Evolutionary conservation across 2,329 filamentous ascomycete genomes (phyloP), one percentile per base, ranked within the genome.

Genomic region (Calonectria hawksworthii): DNA sequence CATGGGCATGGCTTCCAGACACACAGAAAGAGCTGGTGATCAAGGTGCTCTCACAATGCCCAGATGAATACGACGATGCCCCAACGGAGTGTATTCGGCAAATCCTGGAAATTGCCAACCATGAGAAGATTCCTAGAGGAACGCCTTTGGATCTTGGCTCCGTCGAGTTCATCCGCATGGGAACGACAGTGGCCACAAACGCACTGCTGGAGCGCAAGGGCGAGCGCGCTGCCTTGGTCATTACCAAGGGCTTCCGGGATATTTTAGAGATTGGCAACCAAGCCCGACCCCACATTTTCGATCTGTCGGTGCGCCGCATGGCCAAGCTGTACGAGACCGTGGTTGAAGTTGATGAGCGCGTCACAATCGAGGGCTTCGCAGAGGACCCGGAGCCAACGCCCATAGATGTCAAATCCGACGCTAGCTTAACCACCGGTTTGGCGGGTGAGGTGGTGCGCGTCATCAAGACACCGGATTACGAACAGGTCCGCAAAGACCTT

Each of bases 101-200:
- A 26, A 64, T 70, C 23, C 56, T 70, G 4, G 68, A 70, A 41
- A 70, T 38, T 14, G 59, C 68, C 34, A 34, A 21, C 30, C 52
- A 69, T 47, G 38, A 32, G 34, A 54, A 64, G 28, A 54, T 68
- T 26, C 32, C 32, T 8, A n/a, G 65, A 21, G 68, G 68, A 23
- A 52, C 44, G 23, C 54, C 34, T 5, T 16, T 70, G 8, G 50
- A 70, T 38, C 47, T 70, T 5, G 26, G 70, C 68, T 6, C 80
- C 91, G 93, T 68, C 81, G 92, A 93, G 82, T 93, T 90, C 72
- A 94, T 94, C 80, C 90, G 93, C 14, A 94, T 95, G 91, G 94
- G 93, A 23, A 95, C 93, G 0, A 95, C 93, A 0, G 93, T 95
- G 7, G 93, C 93, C 1, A 95, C 93, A 0, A 95, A 95, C 84